A percentile compares a stretch with the other conserved stretches of the same genome.
These are phyloP conservation scores for Grosmannia penicillata DNA, from an alignment of 2,329 filamentous ascomycete species.

Conservation along the genomic window DNA sequence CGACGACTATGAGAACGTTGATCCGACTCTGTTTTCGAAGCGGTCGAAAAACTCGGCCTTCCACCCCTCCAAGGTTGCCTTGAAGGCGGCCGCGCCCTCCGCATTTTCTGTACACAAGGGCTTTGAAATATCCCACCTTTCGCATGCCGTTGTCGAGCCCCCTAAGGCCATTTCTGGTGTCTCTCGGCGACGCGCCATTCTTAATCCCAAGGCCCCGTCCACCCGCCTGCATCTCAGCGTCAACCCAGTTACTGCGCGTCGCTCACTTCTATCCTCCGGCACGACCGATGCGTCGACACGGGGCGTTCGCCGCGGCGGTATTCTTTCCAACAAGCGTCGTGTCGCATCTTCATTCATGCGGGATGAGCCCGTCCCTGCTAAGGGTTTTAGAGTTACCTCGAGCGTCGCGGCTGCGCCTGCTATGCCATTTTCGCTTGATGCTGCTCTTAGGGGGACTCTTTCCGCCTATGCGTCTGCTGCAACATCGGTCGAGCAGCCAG, in stretches of 20 bases:
- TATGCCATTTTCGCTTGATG: constrained; percentile 70
- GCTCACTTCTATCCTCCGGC: neutral
- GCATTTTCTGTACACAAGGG: too few relatives aligned
- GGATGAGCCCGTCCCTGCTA: too few relatives aligned
- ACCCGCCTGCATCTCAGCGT: too few relatives aligned
- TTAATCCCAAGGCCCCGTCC: constrained; percentile 38
- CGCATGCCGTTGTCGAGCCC: too few relatives aligned
- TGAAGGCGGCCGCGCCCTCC: too few relatives aligned
- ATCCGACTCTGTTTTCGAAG: constrained; percentile 42
- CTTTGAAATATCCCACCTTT: too few relatives aligned
- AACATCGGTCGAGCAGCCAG: constrained; percentile 4
- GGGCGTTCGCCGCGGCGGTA: constrained; percentile 48
- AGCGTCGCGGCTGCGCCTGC: too few relatives aligned
- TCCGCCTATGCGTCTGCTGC: constrained; percentile 38
- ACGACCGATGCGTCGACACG: constrained; percentile 20
- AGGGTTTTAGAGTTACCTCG: too few relatives aligned
- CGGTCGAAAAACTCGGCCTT: constrained; percentile 38
- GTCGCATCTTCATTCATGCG: constrained; percentile 50
- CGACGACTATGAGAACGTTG: constrained; percentile 46
- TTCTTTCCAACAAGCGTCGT: constrained; percentile 51
- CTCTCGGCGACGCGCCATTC: constrained; percentile 26
- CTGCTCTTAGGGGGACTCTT: constrained; percentile 65
- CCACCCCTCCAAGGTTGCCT: constrained; percentile 24
- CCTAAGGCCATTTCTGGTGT: constrained; percentile 16
- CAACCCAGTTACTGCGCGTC: constrained; percentile 17